These are phyloP conservation scores for Fusarium newnesense DNA, from an alignment of 2,329 filamentous ascomycete species.

Conservation along the genomic window DNA sequence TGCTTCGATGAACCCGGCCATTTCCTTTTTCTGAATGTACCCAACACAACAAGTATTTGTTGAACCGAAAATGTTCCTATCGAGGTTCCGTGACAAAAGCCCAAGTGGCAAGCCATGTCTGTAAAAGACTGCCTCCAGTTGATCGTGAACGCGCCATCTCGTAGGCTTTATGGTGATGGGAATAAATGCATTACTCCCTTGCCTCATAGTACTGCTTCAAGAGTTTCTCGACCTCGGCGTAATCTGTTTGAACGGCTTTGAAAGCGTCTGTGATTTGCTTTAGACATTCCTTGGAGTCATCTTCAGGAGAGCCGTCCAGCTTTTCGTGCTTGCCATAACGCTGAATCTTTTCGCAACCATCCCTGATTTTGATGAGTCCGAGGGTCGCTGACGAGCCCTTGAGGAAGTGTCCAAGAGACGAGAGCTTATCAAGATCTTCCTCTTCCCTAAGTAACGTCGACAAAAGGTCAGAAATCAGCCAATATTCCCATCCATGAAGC, in stretches of 20 bases:
- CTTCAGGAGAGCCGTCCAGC: conserved; percentile 75
- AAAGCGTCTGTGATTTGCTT: conserved; percentile 77
- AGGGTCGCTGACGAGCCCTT: conserved; percentile 97
- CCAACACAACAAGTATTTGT: conserved; percentile 23
- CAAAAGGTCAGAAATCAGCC: neutral
- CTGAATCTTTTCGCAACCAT: conserved; percentile 96
- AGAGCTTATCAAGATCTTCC: conserved; percentile 78
- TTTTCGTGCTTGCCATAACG: conserved; percentile 88
- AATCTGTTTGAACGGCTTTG: conserved; percentile 78
- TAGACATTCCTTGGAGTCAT: conserved; percentile 75
- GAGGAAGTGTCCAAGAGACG: conserved; percentile 90
- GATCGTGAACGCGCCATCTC: neutral
- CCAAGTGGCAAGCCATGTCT: neutral
- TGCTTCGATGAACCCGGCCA: conserved; percentile 33
- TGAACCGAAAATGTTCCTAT: conserved; percentile 11
- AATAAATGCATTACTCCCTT: conserved; percentile 24
- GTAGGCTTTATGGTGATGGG: conserved; percentile 15
- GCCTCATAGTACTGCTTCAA: conserved; percentile 73
- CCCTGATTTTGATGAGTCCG: conserved; percentile 88
- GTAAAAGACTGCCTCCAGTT: conserved; percentile 13
- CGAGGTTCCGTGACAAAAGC: neutral
- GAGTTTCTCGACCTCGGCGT: conserved; percentile 74
- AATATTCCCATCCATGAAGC: neutral
- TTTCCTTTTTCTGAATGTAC: conserved; percentile 25
- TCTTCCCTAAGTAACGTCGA: conserved; percentile 61